A percentile compares a stretch with the other conserved stretches of the same genome.
These are phyloP conservation scores for Coniochaeta pulveracea DNA, from an alignment of 2,329 filamentous ascomycete genomes.

Conservation along the genomic window DNA sequence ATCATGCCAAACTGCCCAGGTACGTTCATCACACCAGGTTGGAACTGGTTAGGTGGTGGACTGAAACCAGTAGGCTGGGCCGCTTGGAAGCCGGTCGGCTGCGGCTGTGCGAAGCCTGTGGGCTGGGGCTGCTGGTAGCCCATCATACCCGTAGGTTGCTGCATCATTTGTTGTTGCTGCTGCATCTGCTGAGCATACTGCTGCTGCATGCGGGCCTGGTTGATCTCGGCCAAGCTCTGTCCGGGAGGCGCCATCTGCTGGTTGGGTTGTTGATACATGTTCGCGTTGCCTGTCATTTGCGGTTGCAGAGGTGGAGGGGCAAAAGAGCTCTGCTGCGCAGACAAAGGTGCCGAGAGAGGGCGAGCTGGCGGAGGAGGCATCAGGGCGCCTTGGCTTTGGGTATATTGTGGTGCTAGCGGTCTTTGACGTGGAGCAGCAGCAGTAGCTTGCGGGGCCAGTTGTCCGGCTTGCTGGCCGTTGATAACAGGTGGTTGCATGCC, in stretches of 20 bases:
- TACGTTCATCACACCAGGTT: slow-evolving; percentile 5
- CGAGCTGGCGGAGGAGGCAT: slow-evolving; percentile 68
- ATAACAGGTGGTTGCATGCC: slow-evolving; percentile 27
- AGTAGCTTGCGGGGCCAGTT: slow-evolving; percentile 27
- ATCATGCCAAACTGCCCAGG: slow-evolving; percentile 21
- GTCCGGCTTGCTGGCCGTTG: slow-evolving; percentile 25
- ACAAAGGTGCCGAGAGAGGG: slow-evolving; percentile 78
- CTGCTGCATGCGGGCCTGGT: slow-evolving; percentile 53
- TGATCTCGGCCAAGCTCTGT: slow-evolving; percentile 66
- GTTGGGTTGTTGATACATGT: slow-evolving; percentile 25
- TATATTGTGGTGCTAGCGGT: slow-evolving; percentile 56
- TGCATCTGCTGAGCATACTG: slow-evolving; percentile 40
- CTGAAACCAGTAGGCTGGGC: slow-evolving; percentile 28
- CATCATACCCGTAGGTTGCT: slow-evolving; percentile 35
- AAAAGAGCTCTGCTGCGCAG: slow-evolving; percentile 64
- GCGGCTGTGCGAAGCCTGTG: slow-evolving; percentile 21
- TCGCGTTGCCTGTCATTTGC: slow-evolving; percentile 60
- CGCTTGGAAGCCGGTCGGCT: slow-evolving; percentile 26
- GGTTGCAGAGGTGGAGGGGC: slow-evolving; percentile 65
- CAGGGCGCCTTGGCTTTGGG: slow-evolving; percentile 49
- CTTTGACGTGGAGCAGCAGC: slow-evolving; percentile 49
- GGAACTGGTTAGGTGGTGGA: slow-evolving; percentile 11
- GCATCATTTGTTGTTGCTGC: slow-evolving; percentile 30
- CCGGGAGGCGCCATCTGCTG: slow-evolving; percentile 57
- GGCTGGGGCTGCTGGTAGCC: slow-evolving; percentile 15